Evolutionary conservation across 1,284 basidiomycete genomes (phyloP).

Genomic region (Meripilus lineatus): DNA sequence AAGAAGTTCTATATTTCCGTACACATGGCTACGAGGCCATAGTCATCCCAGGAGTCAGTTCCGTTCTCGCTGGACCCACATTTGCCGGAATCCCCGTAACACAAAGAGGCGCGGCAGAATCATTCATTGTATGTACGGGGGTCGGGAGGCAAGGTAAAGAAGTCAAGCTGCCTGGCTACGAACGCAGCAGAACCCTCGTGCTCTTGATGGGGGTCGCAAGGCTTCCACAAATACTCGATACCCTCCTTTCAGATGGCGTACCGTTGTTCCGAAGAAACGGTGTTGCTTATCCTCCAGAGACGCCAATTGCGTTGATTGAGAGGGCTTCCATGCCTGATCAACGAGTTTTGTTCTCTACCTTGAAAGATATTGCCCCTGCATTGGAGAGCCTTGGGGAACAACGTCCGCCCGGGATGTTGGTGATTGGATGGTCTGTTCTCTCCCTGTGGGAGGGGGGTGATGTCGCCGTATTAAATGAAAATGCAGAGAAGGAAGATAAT

Average conservation of each 20-base stretch:
- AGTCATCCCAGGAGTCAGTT: conserved; percentile 87
- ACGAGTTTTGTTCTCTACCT: conserved; percentile 76
- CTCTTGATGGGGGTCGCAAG: conserved; percentile 96
- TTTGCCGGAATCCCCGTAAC: conserved; percentile 93
- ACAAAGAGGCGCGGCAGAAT: conserved; percentile 91
- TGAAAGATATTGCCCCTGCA: conserved; percentile 68
- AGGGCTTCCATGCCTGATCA: conserved; percentile 92
- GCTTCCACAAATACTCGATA: conserved; percentile 65
- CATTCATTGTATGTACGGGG: conserved; percentile 87
- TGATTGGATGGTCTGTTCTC: conserved; percentile 88
- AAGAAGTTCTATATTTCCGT: conserved; percentile 92
- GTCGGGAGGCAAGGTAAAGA: conserved; percentile 85
- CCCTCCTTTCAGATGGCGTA: conserved; percentile 38
- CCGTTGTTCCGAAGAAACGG: conserved; percentile 39
- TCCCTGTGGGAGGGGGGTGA: conserved; percentile 55
- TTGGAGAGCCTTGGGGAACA: conserved; percentile 80
- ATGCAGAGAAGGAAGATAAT: conserved; percentile 39
- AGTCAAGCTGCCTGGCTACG: conserved; percentile 86
- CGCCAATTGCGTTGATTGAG: conserved; percentile 92
- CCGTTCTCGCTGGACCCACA: conserved; percentile 84
- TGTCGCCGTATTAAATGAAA: conserved; percentile 46
- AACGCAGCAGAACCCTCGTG: conserved; percentile 74
- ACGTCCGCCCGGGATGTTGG: conserved; percentile 92
- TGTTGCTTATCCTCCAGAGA: conserved; percentile 64
- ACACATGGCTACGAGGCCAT: conserved; percentile 77